Evolutionary conservation across 768 basidiomycete species (phyloP).

Genomic region (Calocera cornea): DNA sequence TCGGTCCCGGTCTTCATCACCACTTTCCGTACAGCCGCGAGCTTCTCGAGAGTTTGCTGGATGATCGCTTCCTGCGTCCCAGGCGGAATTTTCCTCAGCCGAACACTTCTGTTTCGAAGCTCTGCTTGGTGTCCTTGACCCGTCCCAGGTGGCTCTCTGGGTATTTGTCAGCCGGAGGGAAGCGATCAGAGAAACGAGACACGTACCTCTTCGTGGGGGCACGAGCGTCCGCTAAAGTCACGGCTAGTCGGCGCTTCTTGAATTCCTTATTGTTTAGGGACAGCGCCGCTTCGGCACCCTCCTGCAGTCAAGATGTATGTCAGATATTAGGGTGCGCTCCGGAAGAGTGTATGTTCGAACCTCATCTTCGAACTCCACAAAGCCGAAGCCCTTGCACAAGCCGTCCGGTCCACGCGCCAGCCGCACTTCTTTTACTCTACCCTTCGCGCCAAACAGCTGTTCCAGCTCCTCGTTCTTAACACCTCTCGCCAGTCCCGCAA

Average conservation of each 20-base stretch:
- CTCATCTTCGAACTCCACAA: conserved; percentile 78
- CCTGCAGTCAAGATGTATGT: conserved; percentile 28
- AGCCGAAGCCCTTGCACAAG: conserved; percentile 72
- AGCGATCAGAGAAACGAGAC: not conserved
- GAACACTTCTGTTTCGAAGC: conserved; percentile 53
- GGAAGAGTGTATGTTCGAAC: conserved; percentile 29
- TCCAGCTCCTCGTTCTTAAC: conserved; percentile 64
- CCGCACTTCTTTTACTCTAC: conserved; percentile 65
- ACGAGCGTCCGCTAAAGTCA: conserved; percentile 70
- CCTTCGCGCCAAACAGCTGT: conserved; percentile 78
- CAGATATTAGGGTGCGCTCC: not conserved
- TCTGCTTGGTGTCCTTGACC: conserved; percentile 44
- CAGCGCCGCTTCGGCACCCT: conserved; percentile 55
- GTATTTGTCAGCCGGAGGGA: not conserved
- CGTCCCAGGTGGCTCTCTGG: conserved; percentile 12
- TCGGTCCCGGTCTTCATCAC: conserved; percentile 53
- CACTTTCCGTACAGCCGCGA: conserved; percentile 48
- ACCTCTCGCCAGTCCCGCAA: conserved; percentile 71
- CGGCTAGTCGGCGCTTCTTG: conserved; percentile 79
- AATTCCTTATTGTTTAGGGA: conserved; percentile 75
- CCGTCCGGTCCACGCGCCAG: conserved; percentile 60
- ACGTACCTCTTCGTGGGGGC: conserved; percentile 42
- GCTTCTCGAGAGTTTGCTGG: conserved; percentile 78
- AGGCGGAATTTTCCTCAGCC: conserved; percentile 58
- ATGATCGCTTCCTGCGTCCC: conserved; percentile 79